Percentiles rank a stretch among this genome's conserved stretches.
These are phyloP conservation scores for Pythium plurisporium DNA, from an alignment of 352 stramenopile species.

Conservation along the genomic window DNA sequence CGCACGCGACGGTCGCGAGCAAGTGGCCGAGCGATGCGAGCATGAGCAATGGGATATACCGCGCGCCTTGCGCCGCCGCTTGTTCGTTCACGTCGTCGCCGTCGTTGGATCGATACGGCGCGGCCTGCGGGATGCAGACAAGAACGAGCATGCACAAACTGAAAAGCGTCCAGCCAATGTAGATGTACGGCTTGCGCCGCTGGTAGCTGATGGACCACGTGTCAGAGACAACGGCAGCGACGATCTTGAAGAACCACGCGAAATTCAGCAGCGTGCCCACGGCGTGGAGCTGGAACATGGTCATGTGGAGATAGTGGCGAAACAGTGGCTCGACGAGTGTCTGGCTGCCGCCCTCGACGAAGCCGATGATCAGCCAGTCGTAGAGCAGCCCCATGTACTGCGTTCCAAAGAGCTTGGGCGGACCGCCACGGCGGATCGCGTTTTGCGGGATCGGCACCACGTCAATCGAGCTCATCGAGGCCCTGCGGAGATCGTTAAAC, in stretches of 20 bases:
- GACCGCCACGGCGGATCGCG: conserved; percentile 16
- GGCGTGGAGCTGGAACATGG: background rate
- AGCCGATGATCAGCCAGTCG: conserved; percentile 26
- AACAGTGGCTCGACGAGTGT: conserved; percentile 23
- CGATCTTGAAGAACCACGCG: conserved; percentile 17
- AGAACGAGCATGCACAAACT: conserved; percentile 6
- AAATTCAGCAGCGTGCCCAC: conserved; percentile 4
- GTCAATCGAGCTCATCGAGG: conserved; percentile 9
- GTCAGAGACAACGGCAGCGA: conserved; percentile 20
- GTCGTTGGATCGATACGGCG: background rate
- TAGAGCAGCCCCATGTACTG: conserved; percentile 25
- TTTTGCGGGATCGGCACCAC: conserved; percentile 5
- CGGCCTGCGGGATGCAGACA: background rate
- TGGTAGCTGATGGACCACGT: conserved; percentile 11
- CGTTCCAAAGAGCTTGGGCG: conserved; percentile 13
- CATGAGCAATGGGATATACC: conserved; percentile 4
- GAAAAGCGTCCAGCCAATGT: conserved; percentile 15
- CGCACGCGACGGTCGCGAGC: conserved; percentile 4
- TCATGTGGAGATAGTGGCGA: conserved; percentile 10
- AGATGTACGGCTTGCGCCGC: conserved; percentile 27
- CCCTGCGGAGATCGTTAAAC: background rate
- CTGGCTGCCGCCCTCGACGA: conserved; percentile 20
- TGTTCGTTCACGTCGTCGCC: background rate
- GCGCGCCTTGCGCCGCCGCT: background rate
- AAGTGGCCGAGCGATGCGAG: conserved; percentile 10